Evolutionary conservation across 2,329 filamentous ascomycete species (phyloP).

Genomic region (Diplodia scrobiculata): DNA sequence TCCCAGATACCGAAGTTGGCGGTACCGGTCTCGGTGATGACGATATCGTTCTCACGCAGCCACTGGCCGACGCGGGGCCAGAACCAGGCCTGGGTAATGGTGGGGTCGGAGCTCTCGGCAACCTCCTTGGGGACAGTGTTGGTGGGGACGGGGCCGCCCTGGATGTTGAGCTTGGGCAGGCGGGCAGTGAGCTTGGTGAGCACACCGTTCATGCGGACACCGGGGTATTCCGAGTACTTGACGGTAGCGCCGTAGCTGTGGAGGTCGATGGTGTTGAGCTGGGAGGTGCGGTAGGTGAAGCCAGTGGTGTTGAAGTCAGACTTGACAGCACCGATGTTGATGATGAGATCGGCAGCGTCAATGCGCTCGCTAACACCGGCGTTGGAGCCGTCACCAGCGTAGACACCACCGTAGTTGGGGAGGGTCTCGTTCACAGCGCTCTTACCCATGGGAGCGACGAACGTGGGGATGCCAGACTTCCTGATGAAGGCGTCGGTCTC

Average conservation of each 20-base stretch:
- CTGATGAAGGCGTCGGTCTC: conserved; percentile 73
- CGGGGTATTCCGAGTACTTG: conserved; percentile 75
- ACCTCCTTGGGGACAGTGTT: conserved; percentile 53
- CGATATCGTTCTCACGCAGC: conserved; percentile 70
- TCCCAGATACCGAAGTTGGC: conserved; percentile 88
- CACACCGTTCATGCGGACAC: conserved; percentile 75
- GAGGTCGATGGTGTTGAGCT: conserved; percentile 78
- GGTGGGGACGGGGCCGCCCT: conserved; percentile 56
- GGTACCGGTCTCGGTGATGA: conserved; percentile 86
- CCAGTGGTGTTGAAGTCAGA: conserved; percentile 82
- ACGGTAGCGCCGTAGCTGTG: conserved; percentile 74
- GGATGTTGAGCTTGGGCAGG: conserved; percentile 59
- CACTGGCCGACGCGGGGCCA: conserved; percentile 77
- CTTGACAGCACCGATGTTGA: conserved; percentile 70
- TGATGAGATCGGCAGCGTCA: conserved; percentile 69
- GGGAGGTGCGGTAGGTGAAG: conserved; percentile 76
- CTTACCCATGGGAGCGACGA: conserved; percentile 91
- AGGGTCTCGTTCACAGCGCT: conserved; percentile 76
- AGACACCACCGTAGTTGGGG: conserved; percentile 78
- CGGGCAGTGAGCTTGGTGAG: conserved; percentile 68
- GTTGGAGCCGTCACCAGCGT: conserved; percentile 75
- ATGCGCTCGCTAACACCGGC: conserved; percentile 65
- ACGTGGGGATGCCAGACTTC: conserved; percentile 75
- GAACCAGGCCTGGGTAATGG: conserved; percentile 71
- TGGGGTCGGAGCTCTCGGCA: conserved; percentile 38